Conservation (phyloP, 73 alveolate species). For the Tetrahymena malaccensis region DNA sequence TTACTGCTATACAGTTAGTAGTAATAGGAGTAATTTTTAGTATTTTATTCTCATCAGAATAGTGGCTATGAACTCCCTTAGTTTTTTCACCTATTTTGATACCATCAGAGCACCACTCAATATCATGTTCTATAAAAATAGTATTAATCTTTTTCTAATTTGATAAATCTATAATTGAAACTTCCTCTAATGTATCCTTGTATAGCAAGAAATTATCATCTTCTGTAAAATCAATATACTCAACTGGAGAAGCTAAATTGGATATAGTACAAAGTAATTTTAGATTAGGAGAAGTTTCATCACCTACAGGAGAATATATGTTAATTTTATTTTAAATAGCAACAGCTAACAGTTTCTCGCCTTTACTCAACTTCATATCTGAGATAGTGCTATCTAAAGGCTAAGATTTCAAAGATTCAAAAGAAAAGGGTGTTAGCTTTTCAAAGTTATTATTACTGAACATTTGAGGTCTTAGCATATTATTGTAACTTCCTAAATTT, state of each 20-base stretch:
- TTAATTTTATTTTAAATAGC: conserved; percentile 27
- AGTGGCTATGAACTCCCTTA: conserved; percentile 79
- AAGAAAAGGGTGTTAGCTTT: neutral
- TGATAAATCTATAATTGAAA: conserved; percentile 56
- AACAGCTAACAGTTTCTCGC: conserved; percentile 28
- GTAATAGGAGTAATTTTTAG: conserved; percentile 66
- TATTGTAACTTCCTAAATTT: neutral
- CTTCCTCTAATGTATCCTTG: conserved; percentile 66
- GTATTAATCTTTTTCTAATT: conserved; percentile 56
- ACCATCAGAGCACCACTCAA: conserved; percentile 95
- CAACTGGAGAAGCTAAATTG: conserved; percentile 56
- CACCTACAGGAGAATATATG: conserved; percentile 29
- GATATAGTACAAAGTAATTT: conserved; percentile 49
- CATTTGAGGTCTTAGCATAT: neutral
- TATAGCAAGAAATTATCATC: conserved; percentile 69
- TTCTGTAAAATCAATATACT: conserved; percentile 69
- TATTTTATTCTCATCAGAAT: conserved; percentile 70
- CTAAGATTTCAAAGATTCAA: neutral
- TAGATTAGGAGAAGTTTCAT: conserved; percentile 50
- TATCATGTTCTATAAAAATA: conserved; percentile 73
- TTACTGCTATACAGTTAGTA: conserved; percentile 66
- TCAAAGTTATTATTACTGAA: neutral
- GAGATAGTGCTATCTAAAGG: conserved; percentile 1
- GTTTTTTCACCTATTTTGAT: conserved; percentile 67
- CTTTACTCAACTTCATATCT: conserved; percentile 37